Conservation (phyloP, 805 yeast genomes). For the Metschnikowia lochheadii region DNA sequence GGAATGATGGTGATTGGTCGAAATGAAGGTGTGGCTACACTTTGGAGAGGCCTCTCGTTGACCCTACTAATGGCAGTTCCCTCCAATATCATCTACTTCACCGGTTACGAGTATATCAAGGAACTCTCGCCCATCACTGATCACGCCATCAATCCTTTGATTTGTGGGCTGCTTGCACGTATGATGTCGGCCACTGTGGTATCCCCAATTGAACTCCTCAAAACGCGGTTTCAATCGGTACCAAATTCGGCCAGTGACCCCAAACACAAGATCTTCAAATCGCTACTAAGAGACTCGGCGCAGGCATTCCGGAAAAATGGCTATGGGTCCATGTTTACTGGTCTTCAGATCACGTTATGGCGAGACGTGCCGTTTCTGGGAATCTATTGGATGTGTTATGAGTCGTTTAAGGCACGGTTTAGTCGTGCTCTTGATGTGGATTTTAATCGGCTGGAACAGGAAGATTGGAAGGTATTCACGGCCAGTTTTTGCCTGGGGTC, state of each 20-base stretch:
- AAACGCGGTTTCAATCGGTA: conserved; percentile 87
- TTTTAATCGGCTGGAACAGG: conserved; percentile 17
- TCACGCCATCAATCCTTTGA: conserved; percentile 65
- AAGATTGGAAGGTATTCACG: conserved; percentile 45
- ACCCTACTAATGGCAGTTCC: conserved; percentile 89
- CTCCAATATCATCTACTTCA: conserved; percentile 86
- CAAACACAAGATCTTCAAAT: conserved; percentile 31
- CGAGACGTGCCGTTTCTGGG: conserved; percentile 97
- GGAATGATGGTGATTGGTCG: conserved; percentile 64
- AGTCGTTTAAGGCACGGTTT: conserved; percentile 35
- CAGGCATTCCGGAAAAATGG: conserved; percentile 56
- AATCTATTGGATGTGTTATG: conserved; percentile 89
- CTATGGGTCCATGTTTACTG: conserved; percentile 65
- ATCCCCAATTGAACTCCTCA: conserved; percentile 82
- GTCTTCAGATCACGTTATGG: conserved; percentile 86
- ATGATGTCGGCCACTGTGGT: conserved; percentile 77
- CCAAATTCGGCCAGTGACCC: conserved; percentile 39
- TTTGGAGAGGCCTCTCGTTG: conserved; percentile 87
- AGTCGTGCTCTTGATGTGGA: conserved; percentile 22
- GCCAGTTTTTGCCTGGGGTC: conserved; percentile 80
- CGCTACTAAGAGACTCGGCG: conserved; percentile 51
- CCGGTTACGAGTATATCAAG: conserved; percentile 84
- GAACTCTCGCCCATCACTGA: conserved; percentile 52
- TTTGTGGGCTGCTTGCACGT: conserved; percentile 85
- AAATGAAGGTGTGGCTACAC: conserved; percentile 69